Evolutionary conservation across 306 rosid genomes (phyloP), one percentile per base, ranked within the genome.

Genomic region (Carpinus fangiana): DNA sequence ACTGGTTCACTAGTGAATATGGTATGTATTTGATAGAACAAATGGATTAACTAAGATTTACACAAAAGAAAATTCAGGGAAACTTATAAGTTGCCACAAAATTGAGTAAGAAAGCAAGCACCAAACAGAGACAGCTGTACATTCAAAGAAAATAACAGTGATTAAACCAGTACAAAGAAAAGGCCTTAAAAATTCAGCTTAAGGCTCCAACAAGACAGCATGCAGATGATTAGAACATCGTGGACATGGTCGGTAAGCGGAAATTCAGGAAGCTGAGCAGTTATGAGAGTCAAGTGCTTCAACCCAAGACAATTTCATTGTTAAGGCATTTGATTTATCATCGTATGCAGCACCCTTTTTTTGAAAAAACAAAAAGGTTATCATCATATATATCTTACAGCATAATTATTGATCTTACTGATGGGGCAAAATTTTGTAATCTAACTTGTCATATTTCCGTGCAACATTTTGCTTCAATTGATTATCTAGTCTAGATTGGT

Each of bases 1-100:
- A 59, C 61, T 73, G 73, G 36, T 75, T 85, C 74, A 45, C 66
- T 61, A 80, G 72, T 9, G 65, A 59, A 13, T 23, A 9, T 12
- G 31, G 31, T 26, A 76, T 53, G 54, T 45, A n/a, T 11, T 20
- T 9, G 36, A n/a, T 69, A 12, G 31, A 46, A n/a, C 0, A 69
- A 2, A 43, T 69, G 52, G 8, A 68, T 46, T 46, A 28, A 13
- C 23, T 70, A 13, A 46, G 74, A 46, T 70, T 12, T 17, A 12
- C 54, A 70, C 41, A 70, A 7, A 12, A 69, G 9, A 69, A 41
- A 18, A 46, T 48, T 50, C 43, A 48, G 53, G 41, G 12, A 50
- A 11, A 21, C 56, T 21, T 47, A 46, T 60, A 65, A 17, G 18
- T 59, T 67, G 83, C 73, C 18, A 41, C 26, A 41, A 34, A 67